These are phyloP conservation scores for Austroboletus novae-zelandiae DNA, from an alignment of 1,284 basidiomycete species.

Conservation along the genomic window DNA sequence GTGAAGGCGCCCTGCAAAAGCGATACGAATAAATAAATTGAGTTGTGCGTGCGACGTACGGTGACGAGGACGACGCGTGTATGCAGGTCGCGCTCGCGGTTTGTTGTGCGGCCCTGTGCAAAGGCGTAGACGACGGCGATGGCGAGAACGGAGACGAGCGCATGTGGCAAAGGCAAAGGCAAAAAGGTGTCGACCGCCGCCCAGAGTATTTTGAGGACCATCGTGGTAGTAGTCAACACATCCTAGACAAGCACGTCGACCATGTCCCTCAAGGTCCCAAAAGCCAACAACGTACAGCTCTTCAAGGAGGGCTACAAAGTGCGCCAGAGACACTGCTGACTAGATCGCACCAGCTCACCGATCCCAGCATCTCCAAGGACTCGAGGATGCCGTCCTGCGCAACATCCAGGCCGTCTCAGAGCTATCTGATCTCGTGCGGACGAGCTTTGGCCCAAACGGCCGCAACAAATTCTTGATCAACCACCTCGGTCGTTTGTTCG, in stretches of 20 bases:
- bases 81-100: slow-evolving; percentile 70
- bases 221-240: slow-evolving; percentile 1
- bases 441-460: slow-evolving; percentile 95
- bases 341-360: background rate
- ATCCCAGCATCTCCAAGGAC: slow-evolving; percentile 75
- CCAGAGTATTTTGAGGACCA: slow-evolving; percentile 32
- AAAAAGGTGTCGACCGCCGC: slow-evolving; percentile 7
- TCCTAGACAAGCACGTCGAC: slow-evolving; percentile 1
- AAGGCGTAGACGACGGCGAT: slow-evolving; percentile 53
- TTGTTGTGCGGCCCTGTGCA: slow-evolving; percentile 66
- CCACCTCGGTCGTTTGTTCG: slow-evolving; percentile 93
- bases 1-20: slow-evolving; percentile 65
- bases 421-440: slow-evolving; percentile 92
- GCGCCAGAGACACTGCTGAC: slow-evolving; percentile 6
- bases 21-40: background rate
- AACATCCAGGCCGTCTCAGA: slow-evolving; percentile 97
- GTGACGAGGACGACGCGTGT: slow-evolving; percentile 67
- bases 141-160: slow-evolving; percentile 28
- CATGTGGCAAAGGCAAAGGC: background rate
- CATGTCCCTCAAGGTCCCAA: slow-evolving; percentile 95
- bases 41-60: slow-evolving; percentile 36
- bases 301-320: slow-evolving; percentile 97
- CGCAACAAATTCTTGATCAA: slow-evolving; percentile 97
- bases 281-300: slow-evolving; percentile 83
- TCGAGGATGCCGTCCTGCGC: slow-evolving; percentile 91